Evolutionary conservation across 768 basidiomycete species (phyloP), one percentile per base, ranked within the genome.

Genomic region (Macrolepiota fuliginosa): DNA sequence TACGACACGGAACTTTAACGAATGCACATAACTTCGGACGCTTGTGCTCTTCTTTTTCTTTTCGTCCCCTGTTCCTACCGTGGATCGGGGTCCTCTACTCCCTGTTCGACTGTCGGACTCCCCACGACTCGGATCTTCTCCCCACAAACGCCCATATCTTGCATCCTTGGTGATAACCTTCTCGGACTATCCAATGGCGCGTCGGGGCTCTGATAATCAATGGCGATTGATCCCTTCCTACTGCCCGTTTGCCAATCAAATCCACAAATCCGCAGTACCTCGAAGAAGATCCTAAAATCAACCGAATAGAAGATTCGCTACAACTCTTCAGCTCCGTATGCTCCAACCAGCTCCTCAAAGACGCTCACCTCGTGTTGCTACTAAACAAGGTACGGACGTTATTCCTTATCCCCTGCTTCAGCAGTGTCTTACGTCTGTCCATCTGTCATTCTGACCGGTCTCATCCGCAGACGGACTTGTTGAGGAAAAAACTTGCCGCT

Each of bases 241-340:
- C n/a, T n/a, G n/a, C n/a, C n/a, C n/a, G n/a, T n/a, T n/a, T n/a
- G n/a, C n/a, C n/a, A n/a, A n/a, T 27, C 36, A 35, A 54, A 25
- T 46, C 25, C 1, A n/a, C 10, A 45, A 45, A 13, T 10, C 3
- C 12, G 12, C 61, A 92, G 89, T 92, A 90, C 71, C 82, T 94
- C 10, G 89, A 92, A 66, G 92, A 94, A 75, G 91, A 93, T 70
- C 80, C 86, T 4, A 82, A 84, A 63, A 87, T 88, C 52, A 93
- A 93, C 69, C 77, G 91, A 65, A 87, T 93, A 63, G 85, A 91
- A 63, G 92, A 94, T 72, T 92, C 91, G 1, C 77, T 94, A 19
- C 88, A 90, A 67, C 80, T 93, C 10, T 92, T 91, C 73, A 87
- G 84, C 4, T 74, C 84, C 13, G 85, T 94, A 62, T 92, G 90